Base-by-base conservation (phyloP, 1,139 yeast species). In the Geotrichum bryndzae region DNA sequence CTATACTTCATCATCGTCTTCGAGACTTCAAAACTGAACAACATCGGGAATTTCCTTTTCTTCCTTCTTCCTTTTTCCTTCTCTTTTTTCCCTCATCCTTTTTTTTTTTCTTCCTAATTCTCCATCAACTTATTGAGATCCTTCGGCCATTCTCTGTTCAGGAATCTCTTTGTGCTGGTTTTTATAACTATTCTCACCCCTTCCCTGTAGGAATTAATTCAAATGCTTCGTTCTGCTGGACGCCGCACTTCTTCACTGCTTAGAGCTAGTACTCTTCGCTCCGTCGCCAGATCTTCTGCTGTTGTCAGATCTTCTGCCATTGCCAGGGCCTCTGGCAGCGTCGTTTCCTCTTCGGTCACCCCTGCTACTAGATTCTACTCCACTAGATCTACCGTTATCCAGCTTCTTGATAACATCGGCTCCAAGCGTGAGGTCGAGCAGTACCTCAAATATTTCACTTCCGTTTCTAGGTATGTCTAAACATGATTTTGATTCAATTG, bases 341-440 rank as follows among this genome's bases (percentile, higher is more conserved):
- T 50, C n/a, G 23, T 22, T 31, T 11, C 50, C 6, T 25, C 56
- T 13, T 38, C 18, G n/a, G 18, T 11, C 6, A 48, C 54, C 15
- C 6, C 60, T 18, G 18, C 58, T 29, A 35, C 64, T 27, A 55
- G 59, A 18, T 45, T 23, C 59, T 62, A 77, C 68, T 86, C 92
- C 41, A 90, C 97, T 50, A 82, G 97, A 77, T 90, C 97, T 23
- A 94, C 99, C 0, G 98, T 94, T 54, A 90, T 95, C 65, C 99
- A 94, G 74, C 80, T 95, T 62, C 80, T 94, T 73, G 95, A 92
- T 79, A 94, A 92, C 74, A 94, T 95, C 69, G 98, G 98, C 25
- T 91, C 97, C 58, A 94, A 94, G 75, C 84, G 98, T 69, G 99
- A 94, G 77, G 99, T 94, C 56, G 99, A 94, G 75, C 99, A 94